phyloP scores from a whole-genome alignment of 345 rosid species.

The Eucalyptus pauciflora region DNA sequence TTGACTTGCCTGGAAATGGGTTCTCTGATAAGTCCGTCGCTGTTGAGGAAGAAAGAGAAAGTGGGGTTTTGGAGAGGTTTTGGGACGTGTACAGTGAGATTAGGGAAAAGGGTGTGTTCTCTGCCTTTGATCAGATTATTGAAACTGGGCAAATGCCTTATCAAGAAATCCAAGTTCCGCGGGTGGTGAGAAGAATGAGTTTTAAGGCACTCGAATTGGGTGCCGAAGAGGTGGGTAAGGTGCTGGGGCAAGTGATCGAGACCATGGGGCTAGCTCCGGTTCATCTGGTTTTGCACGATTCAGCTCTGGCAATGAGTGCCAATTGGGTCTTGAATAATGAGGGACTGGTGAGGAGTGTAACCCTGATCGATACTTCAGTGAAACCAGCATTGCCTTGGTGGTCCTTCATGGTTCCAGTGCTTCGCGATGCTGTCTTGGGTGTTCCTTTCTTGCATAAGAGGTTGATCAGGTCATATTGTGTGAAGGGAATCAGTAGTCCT shows the following conservation, averaged over 20 bases:
- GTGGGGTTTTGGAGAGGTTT: conserved; percentile 47
- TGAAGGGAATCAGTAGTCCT: conserved; percentile 28
- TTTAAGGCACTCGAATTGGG: conserved; percentile 47
- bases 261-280: conserved; percentile 69
- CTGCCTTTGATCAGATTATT: conserved; percentile 88
- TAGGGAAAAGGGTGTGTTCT: conserved; percentile 78
- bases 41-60: conserved; percentile 46
- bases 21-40: conserved; percentile 68
- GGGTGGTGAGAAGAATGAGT: conserved; percentile 25
- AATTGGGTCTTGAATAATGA: conserved; percentile 63
- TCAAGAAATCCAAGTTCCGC: conserved; percentile 31
- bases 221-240: conserved; percentile 54
- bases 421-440: conserved; percentile 49
- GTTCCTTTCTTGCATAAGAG: conserved; percentile 25
- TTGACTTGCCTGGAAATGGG: conserved; percentile 93
- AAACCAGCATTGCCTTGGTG: conserved; percentile 67
- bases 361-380: conserved; percentile 59
- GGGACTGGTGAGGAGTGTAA: conserved; percentile 44
- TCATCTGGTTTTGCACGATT: conserved; percentile 87
- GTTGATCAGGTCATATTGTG: conserved; percentile 51
- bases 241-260: conserved; percentile 60
- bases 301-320: conserved; percentile 62
- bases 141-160: conserved; percentile 91
- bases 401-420: conserved; percentile 38
- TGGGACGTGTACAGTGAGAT: conserved; percentile 58